Conservation (phyloP, 306 rosid species). For the Carpinus fangiana region DNA sequence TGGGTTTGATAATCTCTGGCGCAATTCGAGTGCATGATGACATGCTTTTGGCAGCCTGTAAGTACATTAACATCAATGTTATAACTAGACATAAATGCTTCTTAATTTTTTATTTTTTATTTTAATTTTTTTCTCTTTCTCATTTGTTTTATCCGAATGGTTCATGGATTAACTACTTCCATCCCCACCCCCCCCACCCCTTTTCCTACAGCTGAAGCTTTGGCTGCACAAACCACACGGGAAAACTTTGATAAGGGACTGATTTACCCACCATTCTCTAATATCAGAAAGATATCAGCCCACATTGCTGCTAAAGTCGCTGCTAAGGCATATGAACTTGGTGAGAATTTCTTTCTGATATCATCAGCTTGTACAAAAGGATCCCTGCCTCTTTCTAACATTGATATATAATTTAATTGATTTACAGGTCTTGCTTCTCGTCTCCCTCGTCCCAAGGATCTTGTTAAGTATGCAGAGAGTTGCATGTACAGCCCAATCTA, state of each 20-base stretch:
- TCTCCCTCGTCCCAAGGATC: conserved; percentile 90
- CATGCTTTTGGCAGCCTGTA: conserved; percentile 97
- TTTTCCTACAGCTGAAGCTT: conserved; percentile 81
- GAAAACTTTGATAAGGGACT: conserved; percentile 80
- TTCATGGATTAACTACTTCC: conserved; percentile 7
- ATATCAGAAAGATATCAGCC: conserved; percentile 93
- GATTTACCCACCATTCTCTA: conserved; percentile 97
- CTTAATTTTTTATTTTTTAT: not conserved
- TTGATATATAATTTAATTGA: conserved; percentile 21
- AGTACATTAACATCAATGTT: conserved; percentile 25
- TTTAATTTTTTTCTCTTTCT: not conserved
- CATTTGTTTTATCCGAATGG: not conserved
- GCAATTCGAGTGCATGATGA: conserved; percentile 91
- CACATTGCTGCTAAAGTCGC: conserved; percentile 92
- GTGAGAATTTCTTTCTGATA: conserved; percentile 48
- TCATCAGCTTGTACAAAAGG: conserved; percentile 2
- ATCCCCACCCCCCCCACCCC: not conserved
- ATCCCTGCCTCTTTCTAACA: not conserved
- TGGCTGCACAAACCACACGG: conserved; percentile 74
- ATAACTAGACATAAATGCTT: not conserved
- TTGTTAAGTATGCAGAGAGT: conserved; percentile 86
- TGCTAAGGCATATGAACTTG: conserved; percentile 84
- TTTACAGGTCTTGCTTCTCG: conserved; percentile 82
- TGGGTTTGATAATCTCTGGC: conserved; percentile 94
- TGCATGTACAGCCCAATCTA: conserved; percentile 96